Base-by-base conservation (phyloP, 2,329 filamentous ascomycete species). In the Ophiostoma perfectum region DNA sequence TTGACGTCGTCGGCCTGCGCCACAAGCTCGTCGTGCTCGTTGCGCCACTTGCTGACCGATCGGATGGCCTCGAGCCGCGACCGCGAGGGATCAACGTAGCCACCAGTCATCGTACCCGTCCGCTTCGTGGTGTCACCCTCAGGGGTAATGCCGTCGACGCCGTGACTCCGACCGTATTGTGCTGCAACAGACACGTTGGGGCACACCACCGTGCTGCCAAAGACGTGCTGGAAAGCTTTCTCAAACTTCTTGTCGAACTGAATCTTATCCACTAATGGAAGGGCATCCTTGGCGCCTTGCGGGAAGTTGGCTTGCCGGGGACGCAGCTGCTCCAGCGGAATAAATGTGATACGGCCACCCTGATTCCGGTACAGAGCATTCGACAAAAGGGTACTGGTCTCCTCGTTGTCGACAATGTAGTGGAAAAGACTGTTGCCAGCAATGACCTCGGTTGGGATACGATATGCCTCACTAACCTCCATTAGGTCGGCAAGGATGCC, bases 81-180 rank as follows among this genome's bases (percentile, higher is more conserved):
- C 73, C 89, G 90, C 45, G 90, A 86, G 11, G 90, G 87, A 75
- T 99, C 95, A 71, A 97, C 90, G 76, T 90, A 99, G 74, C 95
- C 95, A 82, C 95, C 95, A 65, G 93, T 97, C 81, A 99, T 87
- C 14, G 93, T 94, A 78, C 95, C 95, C 73, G 94, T 90, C 80
- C 96, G 97, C 79, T 97, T 96, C 1, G 93, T 93, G 44, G 92
- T 92, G 78, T 98, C 94, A 77, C 95, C 95, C 69, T 98, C 93
- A 3, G 92, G 90, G 0, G 95, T 99, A 72, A 99, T 97, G 45
- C 92, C 93, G 74, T 93, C 93, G 38, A 98, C 88, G 18, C 91
- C 91, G 74, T 98, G 94, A 74, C 91, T 96, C 74, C 94, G 88
- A 36, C 95, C 92, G 76, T 97, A 97, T 75, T 97, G 93, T 12